Evolutionary conservation across 2,329 filamentous ascomycete species (phyloP).

Genomic region (Phaeosphaeria sp.): DNA sequence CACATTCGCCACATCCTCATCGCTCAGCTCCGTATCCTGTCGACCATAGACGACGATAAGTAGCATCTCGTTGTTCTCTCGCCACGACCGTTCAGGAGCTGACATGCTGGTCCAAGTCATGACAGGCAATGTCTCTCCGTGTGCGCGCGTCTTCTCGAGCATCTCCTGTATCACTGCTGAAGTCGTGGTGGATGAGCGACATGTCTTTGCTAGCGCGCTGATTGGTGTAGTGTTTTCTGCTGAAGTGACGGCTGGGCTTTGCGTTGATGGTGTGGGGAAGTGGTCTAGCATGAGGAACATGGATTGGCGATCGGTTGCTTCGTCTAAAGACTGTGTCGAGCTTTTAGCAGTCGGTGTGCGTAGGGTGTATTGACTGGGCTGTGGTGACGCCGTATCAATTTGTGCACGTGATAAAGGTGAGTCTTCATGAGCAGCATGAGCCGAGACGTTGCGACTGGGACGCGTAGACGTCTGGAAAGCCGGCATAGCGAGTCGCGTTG

Average conservation of each 20-base stretch:
- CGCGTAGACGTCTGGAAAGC: neutral
- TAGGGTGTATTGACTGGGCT: neutral
- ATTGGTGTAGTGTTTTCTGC: neutral
- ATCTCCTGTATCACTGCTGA: neutral
- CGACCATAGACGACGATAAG: conserved; percentile 25
- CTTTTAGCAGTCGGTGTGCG: neutral
- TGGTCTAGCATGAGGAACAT: neutral
- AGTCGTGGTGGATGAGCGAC: neutral
- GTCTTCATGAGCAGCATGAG: neutral
- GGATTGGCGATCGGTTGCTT: neutral
- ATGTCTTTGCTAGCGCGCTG: neutral
- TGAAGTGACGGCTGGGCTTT: neutral
- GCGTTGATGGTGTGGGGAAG: neutral
- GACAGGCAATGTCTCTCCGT: conserved; percentile 10
- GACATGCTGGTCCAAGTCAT: conserved; percentile 11
- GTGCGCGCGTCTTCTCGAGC: conserved; percentile 1
- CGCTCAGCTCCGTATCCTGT: conserved; percentile 12
- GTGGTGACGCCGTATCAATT: neutral
- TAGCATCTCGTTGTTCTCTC: conserved; percentile 19
- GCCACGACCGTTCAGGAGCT: conserved; percentile 22
- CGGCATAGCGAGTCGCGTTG: neutral
- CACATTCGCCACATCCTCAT: conserved; percentile 19
- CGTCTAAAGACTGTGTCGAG: neutral
- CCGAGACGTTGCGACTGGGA: neutral
- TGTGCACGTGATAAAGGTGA: neutral